These are phyloP conservation scores for Aegle marmelos DNA, from an alignment of 345 rosid genomes.

Conservation along the genomic window DNA sequence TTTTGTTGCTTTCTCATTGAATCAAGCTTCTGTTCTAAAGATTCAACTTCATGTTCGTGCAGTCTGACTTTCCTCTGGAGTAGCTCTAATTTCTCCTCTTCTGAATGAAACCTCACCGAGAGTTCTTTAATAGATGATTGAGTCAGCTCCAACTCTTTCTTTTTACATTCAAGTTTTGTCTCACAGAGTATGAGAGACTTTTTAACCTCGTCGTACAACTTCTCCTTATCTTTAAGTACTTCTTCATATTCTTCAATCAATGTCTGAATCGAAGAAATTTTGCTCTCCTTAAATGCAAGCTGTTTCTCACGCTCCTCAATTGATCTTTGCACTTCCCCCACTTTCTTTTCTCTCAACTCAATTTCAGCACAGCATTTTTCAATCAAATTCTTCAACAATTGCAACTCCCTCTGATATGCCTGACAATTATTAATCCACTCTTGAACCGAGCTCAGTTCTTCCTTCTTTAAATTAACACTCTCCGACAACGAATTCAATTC, in stretches of 20 bases:
- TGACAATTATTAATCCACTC: too few relatives aligned
- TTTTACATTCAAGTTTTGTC: background rate
- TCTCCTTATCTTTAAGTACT: constrained; percentile 13
- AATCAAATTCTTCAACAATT: too few relatives aligned
- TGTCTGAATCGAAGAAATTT: constrained; percentile 7
- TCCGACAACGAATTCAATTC: too few relatives aligned
- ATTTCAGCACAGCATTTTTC: background rate
- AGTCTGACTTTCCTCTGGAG: background rate
- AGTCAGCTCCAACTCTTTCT: constrained; percentile 1
- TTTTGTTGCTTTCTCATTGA: background rate
- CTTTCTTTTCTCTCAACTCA: constrained; percentile 12
- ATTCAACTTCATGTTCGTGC: constrained; percentile 4
- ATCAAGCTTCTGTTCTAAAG: constrained; percentile 20
- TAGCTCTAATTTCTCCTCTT: constrained; percentile 17
- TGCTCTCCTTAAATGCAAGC: background rate
- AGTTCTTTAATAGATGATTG: constrained; percentile 10
- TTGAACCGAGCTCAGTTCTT: too few relatives aligned
- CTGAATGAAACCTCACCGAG: constrained; percentile 17
- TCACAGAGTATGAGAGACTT: constrained; percentile 7
- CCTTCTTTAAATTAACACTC: too few relatives aligned
- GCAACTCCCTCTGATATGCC: too few relatives aligned
- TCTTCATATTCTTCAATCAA: constrained; percentile 9
- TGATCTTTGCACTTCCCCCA: background rate
- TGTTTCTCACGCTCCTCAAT: constrained; percentile 3
- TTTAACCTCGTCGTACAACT: constrained; percentile 7